phyloP scores from a whole-genome alignment of 2,329 filamentous ascomycete species.

The Metarhizium anisopliae region DNA sequence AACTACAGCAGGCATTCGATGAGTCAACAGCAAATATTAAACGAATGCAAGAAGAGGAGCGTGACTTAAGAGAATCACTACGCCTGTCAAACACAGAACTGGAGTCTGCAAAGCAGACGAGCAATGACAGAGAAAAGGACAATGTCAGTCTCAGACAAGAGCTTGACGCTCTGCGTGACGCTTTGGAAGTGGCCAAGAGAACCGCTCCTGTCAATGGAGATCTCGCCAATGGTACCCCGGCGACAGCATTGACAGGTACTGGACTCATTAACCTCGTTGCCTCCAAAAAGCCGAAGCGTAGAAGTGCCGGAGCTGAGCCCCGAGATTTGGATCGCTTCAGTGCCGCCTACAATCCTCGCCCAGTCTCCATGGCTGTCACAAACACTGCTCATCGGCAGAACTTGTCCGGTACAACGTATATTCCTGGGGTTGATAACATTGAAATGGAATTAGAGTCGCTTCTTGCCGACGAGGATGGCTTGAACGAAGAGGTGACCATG shows the following conservation, averaged over 20 bases:
- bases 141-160: conserved; percentile 81
- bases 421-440: conserved; percentile 77
- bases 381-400: conserved; percentile 59
- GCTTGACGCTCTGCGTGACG: conserved; percentile 81
- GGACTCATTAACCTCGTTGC: conserved; percentile 95
- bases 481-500: conserved; percentile 96
- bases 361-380: conserved; percentile 88
- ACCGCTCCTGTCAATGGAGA: conserved; percentile 65
- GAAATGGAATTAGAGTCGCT: conserved; percentile 92
- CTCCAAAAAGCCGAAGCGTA: conserved; percentile 92
- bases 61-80: conserved; percentile 72
- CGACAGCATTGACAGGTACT: conserved; percentile 46
- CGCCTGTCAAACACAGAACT: conserved; percentile 72
- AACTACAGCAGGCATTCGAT: conserved; percentile 78
- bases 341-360: conserved; percentile 84
- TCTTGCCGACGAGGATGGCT: conserved; percentile 85
- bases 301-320: conserved; percentile 81
- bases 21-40: conserved; percentile 88
- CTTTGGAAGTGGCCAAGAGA: conserved; percentile 79
- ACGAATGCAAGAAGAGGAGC: conserved; percentile 90
- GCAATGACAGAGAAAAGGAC: conserved; percentile 71
- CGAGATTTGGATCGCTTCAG: conserved; percentile 86
- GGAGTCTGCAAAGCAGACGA: conserved; percentile 66
- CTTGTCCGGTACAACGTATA: conserved; percentile 66
- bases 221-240: conserved; percentile 26